phyloP scores from a whole-genome alignment of 371 early-diverging fungal genomes.

The Mucor plumbeus region DNA sequence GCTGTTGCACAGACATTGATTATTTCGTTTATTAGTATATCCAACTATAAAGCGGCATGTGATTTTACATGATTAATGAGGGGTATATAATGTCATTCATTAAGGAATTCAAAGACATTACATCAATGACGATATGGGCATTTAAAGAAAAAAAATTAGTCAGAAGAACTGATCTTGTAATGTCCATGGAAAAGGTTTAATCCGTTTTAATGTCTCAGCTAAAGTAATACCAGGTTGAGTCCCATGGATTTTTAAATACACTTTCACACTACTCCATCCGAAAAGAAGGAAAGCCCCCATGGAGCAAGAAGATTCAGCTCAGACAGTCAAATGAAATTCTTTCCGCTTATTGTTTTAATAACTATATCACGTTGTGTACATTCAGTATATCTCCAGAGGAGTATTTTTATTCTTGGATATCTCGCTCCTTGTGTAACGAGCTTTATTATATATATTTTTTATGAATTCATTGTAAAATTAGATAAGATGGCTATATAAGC shows the following conservation, averaged over 20 bases:
- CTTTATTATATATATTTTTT: not conserved
- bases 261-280: not conserved
- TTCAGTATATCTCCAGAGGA: not conserved
- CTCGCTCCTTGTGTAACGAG: not conserved
- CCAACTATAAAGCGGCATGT: not conserved
- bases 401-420: not conserved
- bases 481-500: not conserved
- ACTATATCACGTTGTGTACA: too few species aligned
- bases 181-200: constrained; percentile 4
- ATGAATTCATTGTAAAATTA: not conserved
- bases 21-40: not conserved
- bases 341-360: not conserved
- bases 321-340: not conserved
- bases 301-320: not conserved
- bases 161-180: not conserved
- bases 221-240: too few species aligned
- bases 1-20: not conserved
- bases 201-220: constrained; percentile 6
- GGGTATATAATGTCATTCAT: not conserved
- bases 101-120: not conserved
- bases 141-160: not conserved
- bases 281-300: not conserved
- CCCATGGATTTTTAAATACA: not conserved
- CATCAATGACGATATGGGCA: not conserved
- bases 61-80: not conserved